Evolutionary conservation across 2,329 filamentous ascomycete species (phyloP), one percentile per base, ranked within the genome.

Genomic region (Ophiognomonia clavigignenti-juglandacearum): DNA sequence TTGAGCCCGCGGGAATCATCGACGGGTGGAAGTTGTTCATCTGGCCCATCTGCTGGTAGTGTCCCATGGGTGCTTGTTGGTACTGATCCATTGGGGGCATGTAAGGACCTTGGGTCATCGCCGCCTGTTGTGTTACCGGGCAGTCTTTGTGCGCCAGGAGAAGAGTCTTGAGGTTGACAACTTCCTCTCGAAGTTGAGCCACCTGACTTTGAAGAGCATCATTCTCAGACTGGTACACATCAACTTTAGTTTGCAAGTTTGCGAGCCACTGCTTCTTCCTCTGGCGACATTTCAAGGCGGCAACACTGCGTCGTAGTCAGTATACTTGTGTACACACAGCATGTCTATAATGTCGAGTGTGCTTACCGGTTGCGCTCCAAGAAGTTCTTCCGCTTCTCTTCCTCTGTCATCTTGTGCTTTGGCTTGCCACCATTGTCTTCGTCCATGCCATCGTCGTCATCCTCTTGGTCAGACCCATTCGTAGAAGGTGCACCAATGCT

Each of bases 231-330:
- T 86, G 91, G 61, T 90, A 97, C 56, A 95, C 77, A 65, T 98
- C 93, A 14, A 97, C 92, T 67, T 97, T 97, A 47, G 82, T 81
- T 65, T 98, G 93, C 1, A 98, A 77, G 57, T 96, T 97, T 26
- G 88, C 87, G 48, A 97, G 79, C 93, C 93, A 98, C 64, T 97
- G 93, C 77, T 98, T 98, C 77, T 98, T 98, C 18, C 93, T 82
- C 66, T 98, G 93, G 52, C 93, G 86, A 67, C 93, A 98, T 64
- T 98, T 98, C 50, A 98, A 75, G 3, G 93, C 93, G 53, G 93
- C 93, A 55, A 98, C 90, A 63, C 93, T 96, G 55, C 19, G 20
- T 11, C 35, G 7, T 4, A 3, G 3, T 18, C 20, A 23, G 40
- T 4, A 34, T n/a, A 24, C 37, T 14, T 19, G 8, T 20, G 4